Evolutionary conservation across 768 basidiomycete genomes (phyloP).

Genomic region (Agaricus blazei): DNA sequence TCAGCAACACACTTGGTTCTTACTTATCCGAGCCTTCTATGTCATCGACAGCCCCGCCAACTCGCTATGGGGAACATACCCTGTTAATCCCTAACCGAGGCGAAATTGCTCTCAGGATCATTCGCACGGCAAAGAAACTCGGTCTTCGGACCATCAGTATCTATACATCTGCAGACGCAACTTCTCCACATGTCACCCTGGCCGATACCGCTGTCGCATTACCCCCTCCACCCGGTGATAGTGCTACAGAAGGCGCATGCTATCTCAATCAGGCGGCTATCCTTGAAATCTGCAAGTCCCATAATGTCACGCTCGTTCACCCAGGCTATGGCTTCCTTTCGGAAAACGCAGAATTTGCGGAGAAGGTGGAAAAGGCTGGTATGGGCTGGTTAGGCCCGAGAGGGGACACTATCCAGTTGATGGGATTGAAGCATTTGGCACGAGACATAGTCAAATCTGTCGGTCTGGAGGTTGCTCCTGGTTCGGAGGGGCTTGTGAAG

Average conservation of each 20-base stretch:
- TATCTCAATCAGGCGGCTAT: slow-evolving; percentile 38
- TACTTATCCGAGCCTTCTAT: too few species aligned
- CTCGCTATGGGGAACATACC: slow-evolving; percentile 31
- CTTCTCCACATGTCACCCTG: slow-evolving; percentile 51
- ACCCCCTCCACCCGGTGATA: slow-evolving; percentile 21
- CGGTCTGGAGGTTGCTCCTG: slow-evolving; percentile 51
- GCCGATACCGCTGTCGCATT: slow-evolving; percentile 41
- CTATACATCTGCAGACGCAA: slow-evolving; percentile 54
- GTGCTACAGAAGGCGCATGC: slow-evolving; percentile 33
- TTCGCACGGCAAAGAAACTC: slow-evolving; percentile 49
- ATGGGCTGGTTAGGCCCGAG: slow-evolving; percentile 56
- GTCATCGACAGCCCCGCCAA: too few species aligned
- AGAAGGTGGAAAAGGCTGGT: slow-evolving; percentile 37
- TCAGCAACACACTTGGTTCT: too few species aligned
- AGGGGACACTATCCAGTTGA: slow-evolving; percentile 40
- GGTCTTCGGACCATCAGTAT: slow-evolving; percentile 51
- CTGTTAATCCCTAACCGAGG: slow-evolving; percentile 68
- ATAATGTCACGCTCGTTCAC: slow-evolving; percentile 47
- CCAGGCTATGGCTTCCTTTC: slow-evolving; percentile 66
- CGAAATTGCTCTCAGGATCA: slow-evolving; percentile 64
- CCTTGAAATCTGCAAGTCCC: slow-evolving; percentile 34
- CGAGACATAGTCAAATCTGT: slow-evolving; percentile 19
- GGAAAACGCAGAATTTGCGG: slow-evolving; percentile 56
- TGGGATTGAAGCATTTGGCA: slow-evolving; percentile 64
- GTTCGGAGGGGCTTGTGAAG: slow-evolving; percentile 43